Percentiles rank a stretch among this genome's conserved stretches.
Evolutionary conservation across 2,329 filamentous ascomycete genomes (phyloP).

Genomic region (Bisporella sp.): DNA sequence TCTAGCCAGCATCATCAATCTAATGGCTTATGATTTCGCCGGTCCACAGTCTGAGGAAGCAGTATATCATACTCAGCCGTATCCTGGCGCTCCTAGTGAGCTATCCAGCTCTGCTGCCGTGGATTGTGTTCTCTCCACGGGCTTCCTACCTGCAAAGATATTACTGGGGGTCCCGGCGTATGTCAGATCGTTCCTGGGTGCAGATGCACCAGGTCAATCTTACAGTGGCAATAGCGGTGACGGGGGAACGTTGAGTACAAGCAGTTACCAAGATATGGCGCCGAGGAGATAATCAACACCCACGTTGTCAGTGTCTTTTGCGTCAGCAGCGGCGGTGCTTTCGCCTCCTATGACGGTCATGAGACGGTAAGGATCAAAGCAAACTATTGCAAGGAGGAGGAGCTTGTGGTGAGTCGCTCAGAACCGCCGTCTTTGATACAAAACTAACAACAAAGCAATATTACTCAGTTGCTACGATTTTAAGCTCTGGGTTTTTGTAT

Average conservation of each 20-base stretch:
- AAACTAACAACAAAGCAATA: too few species aligned
- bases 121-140: conserved; percentile 55
- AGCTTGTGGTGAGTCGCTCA: conserved; percentile 52
- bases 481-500: too few species aligned
- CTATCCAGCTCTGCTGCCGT: conserved; percentile 60
- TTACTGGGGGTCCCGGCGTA: conserved; percentile 71
- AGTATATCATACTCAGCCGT: conserved; percentile 73
- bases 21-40: conserved; percentile 76
- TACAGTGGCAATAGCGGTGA: conserved; percentile 51
- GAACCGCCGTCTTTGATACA: too few species aligned
- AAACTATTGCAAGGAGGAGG: conserved; percentile 62
- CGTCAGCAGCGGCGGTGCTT: conserved; percentile 66
- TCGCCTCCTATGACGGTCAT: conserved; percentile 73
- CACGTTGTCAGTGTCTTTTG: conserved; percentile 64
- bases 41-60: conserved; percentile 61
- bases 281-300: conserved; percentile 61
- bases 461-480: too few species aligned
- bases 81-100: conserved; percentile 47
- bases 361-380: conserved; percentile 72
- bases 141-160: conserved; percentile 64
- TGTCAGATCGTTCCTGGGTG: conserved; percentile 66
- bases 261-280: conserved; percentile 56
- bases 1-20: conserved; percentile 62
- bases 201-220: conserved; percentile 55
- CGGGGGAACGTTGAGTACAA: conserved; percentile 70